Conservation (phyloP, 257 asterid genomes). For the Solanum virginianum region DNA sequence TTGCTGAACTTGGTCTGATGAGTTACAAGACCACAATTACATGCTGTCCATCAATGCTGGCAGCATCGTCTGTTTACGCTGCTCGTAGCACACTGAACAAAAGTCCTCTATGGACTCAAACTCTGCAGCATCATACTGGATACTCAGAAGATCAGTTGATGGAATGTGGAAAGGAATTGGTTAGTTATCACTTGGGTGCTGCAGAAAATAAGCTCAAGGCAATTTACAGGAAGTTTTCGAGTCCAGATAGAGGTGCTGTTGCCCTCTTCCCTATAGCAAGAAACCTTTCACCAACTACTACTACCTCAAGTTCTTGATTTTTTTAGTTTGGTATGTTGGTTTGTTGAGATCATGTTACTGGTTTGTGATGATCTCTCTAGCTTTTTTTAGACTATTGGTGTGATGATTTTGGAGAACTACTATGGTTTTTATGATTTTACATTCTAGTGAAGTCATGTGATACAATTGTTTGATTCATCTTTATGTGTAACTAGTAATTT, state of each 20-base stretch:
- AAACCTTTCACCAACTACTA: constrained; percentile 8
- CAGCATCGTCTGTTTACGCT: constrained; percentile 72
- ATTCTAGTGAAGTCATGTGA: background rate
- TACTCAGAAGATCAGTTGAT: constrained; percentile 41
- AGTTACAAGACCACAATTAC: constrained; percentile 31
- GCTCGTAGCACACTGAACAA: constrained; percentile 60
- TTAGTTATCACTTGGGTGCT: constrained; percentile 30
- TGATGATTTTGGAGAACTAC: background rate
- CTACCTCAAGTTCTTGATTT: background rate
- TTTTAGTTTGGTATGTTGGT: background rate
- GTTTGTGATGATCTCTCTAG: background rate
- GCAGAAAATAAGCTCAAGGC: constrained; percentile 58
- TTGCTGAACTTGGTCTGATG: constrained; percentile 60
- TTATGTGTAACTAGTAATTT: background rate
- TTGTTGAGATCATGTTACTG: background rate
- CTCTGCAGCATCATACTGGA: constrained; percentile 67
- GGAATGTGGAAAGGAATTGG: constrained; percentile 60
- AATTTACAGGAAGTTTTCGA: constrained; percentile 40
- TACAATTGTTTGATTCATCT: no score
- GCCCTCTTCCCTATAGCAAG: constrained; percentile 64
- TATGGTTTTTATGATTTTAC: background rate
- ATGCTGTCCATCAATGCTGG: constrained; percentile 49
- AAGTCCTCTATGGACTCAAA: constrained; percentile 53
- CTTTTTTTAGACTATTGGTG: background rate
- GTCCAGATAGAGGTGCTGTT: constrained; percentile 49